These are phyloP conservation scores for Trichomonas tenax DNA, from an alignment of 208 protist species.

Conservation along the genomic window DNA sequence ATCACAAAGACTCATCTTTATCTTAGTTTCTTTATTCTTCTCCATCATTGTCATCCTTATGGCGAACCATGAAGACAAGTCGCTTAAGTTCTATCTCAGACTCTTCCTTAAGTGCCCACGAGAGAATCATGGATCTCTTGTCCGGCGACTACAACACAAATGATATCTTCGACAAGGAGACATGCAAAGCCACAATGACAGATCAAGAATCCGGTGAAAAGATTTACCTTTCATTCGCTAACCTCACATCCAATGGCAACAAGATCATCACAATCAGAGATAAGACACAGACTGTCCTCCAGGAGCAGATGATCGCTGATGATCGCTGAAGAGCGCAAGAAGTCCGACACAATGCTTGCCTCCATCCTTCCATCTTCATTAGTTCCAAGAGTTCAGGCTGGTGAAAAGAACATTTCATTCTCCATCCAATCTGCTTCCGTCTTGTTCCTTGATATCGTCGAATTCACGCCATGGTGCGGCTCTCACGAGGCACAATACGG, in stretches of 20 bases:
- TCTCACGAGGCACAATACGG: background rate
- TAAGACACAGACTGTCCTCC: background rate
- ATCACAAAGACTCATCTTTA: background rate
- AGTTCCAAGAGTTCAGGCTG: background rate
- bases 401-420: background rate
- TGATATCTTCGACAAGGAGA: background rate
- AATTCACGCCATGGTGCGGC: background rate
- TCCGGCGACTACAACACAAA: background rate
- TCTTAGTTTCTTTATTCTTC: background rate
- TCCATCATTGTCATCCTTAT: background rate
- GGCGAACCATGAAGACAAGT: background rate
- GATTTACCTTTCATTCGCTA: background rate
- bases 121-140: background rate
- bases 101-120: background rate
- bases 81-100: background rate
- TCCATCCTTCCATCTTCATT: background rate
- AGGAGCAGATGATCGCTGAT: background rate
- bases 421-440: background rate
- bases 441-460: background rate
- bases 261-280: background rate
- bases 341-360: background rate
- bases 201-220: background rate
- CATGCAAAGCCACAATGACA: background rate
- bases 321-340: background rate
- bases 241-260: background rate